phyloP scores from a whole-genome alignment of 352 stramenopile genomes.

The Phytophthora palmivora region DNA sequence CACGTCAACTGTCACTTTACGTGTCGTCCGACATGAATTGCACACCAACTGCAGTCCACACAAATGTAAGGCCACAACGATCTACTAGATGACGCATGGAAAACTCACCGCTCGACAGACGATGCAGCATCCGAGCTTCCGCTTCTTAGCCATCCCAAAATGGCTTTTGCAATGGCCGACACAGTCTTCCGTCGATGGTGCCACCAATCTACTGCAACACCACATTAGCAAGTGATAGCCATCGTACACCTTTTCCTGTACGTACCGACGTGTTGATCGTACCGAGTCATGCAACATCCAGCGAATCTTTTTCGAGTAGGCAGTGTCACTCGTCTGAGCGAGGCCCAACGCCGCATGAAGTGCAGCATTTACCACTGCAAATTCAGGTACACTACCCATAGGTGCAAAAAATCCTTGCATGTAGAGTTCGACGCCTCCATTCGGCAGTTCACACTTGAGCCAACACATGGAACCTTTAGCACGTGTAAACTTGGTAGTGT shows the following conservation, averaged over 20 bases:
- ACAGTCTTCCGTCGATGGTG: conserved; percentile 30
- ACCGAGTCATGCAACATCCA: conserved; percentile 55
- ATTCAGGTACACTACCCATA: conserved; percentile 41
- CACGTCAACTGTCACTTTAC: conserved; percentile 48
- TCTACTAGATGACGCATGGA: neutral
- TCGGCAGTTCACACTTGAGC: conserved; percentile 49
- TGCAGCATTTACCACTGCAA: conserved; percentile 35
- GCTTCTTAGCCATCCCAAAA: conserved; percentile 38
- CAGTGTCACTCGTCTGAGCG: conserved; percentile 43
- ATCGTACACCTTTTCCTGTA: neutral
- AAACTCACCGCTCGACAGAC: conserved; percentile 44
- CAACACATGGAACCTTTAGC: conserved; percentile 48
- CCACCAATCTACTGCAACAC: conserved; percentile 15
- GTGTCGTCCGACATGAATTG: conserved; percentile 42
- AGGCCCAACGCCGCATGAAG: conserved; percentile 31
- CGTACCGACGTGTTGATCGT: conserved; percentile 33
- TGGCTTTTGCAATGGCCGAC: conserved; percentile 43
- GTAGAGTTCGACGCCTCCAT: conserved; percentile 44
- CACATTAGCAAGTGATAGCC: conserved; percentile 1
- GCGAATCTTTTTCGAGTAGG: conserved; percentile 52
- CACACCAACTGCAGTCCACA: conserved; percentile 40
- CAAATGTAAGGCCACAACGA: neutral
- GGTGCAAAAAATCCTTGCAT: conserved; percentile 51
- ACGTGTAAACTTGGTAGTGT: conserved; percentile 27
- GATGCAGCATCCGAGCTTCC: conserved; percentile 41